Percentiles rank a stretch among this genome's conserved stretches.
phyloP scores from a whole-genome alignment of 1,284 basidiomycete genomes.

The Leccinum subrobustum region DNA sequence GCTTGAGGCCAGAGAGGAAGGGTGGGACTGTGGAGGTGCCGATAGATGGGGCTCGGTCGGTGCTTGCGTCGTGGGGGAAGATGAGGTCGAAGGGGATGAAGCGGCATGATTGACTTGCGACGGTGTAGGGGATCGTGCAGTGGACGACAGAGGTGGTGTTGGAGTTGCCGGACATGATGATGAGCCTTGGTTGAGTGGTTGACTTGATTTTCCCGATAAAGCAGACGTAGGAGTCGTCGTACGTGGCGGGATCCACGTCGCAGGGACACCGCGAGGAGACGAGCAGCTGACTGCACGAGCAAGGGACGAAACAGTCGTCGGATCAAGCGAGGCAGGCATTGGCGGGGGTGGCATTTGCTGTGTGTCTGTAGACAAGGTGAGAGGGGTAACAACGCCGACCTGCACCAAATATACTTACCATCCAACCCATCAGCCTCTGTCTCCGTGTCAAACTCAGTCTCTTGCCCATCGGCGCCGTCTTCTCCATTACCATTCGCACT shows the following conservation, averaged over 20 bases:
- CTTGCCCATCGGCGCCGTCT: conserved; percentile 27
- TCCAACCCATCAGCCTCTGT: conserved; percentile 33
- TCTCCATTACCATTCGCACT: conserved; percentile 11
- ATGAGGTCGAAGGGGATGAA: conserved; percentile 8
- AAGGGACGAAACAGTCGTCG: conserved; percentile 36
- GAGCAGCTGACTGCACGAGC: conserved; percentile 10
- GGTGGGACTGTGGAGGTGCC: neutral
- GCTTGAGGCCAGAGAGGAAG: conserved; percentile 9
- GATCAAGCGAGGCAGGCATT: conserved; percentile 40
- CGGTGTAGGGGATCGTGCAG: neutral
- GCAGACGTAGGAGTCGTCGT: too few species aligned
- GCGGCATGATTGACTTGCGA: neutral
- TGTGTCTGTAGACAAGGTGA: conserved; percentile 22
- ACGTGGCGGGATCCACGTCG: too few species aligned
- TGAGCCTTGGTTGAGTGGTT: neutral
- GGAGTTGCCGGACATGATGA: conserved; percentile 31
- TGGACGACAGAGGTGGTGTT: neutral
- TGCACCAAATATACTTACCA: conserved; percentile 20
- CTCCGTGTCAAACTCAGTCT: conserved; percentile 35
- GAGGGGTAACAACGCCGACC: conserved; percentile 9
- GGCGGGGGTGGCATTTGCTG: conserved; percentile 46
- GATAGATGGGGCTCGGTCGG: conserved; percentile 5
- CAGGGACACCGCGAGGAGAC: conserved; percentile 17
- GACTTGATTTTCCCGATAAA: too few species aligned
- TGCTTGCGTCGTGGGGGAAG: neutral